A percentile compares a stretch with the other conserved stretches of the same genome.
Conservation (phyloP, 352 stramenopile species). For the Phytophthora gonapodyides region DNA sequence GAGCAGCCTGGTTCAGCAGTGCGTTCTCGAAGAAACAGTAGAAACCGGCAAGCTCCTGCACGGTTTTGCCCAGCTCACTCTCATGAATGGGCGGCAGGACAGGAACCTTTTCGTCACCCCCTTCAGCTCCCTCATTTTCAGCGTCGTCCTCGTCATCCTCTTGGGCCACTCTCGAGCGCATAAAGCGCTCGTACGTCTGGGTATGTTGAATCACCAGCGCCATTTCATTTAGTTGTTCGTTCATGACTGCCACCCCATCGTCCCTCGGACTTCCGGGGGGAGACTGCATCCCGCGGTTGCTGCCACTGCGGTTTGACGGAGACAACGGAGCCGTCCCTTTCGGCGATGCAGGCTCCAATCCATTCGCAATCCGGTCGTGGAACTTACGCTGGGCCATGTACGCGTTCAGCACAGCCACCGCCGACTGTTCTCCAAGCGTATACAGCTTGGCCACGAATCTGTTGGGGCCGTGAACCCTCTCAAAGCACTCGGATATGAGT, state of each 20-base stretch:
- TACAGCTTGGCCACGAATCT: constrained; percentile 64
- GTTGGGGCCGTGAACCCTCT: constrained; percentile 51
- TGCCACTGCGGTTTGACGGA: constrained; percentile 25
- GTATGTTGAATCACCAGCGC: constrained; percentile 88
- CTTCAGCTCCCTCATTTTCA: background rate
- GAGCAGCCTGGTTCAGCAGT: constrained; percentile 70
- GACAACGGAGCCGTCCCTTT: constrained; percentile 21
- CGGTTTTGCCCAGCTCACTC: constrained; percentile 78
- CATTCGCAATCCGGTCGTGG: constrained; percentile 60
- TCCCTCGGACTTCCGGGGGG: constrained; percentile 34
- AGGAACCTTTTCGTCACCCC: constrained; percentile 11
- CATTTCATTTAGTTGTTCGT: constrained; percentile 88
- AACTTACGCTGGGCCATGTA: constrained; percentile 84
- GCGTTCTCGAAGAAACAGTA: constrained; percentile 90
- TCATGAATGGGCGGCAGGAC: constrained; percentile 64
- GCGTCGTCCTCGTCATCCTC: constrained; percentile 8
- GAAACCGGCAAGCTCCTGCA: constrained; percentile 84
- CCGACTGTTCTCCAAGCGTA: constrained; percentile 55
- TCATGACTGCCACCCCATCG: constrained; percentile 70
- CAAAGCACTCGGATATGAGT: constrained; percentile 61
- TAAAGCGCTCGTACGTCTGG: constrained; percentile 90
- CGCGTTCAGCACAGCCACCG: constrained; percentile 57
- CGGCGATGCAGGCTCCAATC: constrained; percentile 12
- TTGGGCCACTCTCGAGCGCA: constrained; percentile 62
- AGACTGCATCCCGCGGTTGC: constrained; percentile 15